A percentile compares a stretch with the other conserved stretches of the same genome.
Conservation (phyloP, 2,329 filamentous ascomycete genomes). For the Monilinia aucupariae region DNA sequence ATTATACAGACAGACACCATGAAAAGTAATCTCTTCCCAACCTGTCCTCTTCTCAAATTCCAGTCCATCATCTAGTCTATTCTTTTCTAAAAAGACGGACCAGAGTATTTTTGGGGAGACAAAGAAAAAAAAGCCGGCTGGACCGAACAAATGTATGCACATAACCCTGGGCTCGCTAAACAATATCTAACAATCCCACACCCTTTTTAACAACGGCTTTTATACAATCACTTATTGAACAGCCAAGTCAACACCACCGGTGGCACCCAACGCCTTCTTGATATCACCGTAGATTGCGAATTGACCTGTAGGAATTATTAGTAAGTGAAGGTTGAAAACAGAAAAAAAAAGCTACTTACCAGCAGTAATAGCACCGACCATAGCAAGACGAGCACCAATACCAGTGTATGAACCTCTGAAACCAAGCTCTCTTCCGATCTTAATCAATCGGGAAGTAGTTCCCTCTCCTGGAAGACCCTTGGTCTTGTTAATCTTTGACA, state of each 20-base stretch:
- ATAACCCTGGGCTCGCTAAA: conserved; percentile 7
- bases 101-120: not conserved
- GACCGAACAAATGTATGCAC: conserved; percentile 7
- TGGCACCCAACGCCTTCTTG: conserved; percentile 65
- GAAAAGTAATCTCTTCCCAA: not conserved
- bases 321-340: not conserved
- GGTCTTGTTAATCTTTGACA: conserved; percentile 95
- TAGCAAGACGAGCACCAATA: conserved; percentile 61
- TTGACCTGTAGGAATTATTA: conserved; percentile 52
- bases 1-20: conserved; percentile 12
- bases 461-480: conserved; percentile 81
- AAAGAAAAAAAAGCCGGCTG: not conserved
- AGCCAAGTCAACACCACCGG: conserved; percentile 67
- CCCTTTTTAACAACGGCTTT: conserved; percentile 26
- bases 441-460: conserved; percentile 72
- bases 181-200: conserved; percentile 3
- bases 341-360: not conserved
- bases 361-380: conserved; percentile 17
- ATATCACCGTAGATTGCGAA: conserved; percentile 83
- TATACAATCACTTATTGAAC: conserved; percentile 31
- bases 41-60: not conserved
- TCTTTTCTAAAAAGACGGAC: conserved; percentile 8
- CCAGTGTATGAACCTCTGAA: conserved; percentile 71
- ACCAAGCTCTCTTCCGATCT: conserved; percentile 84
- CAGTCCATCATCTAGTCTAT: conserved; percentile 10